Evolutionary conservation across 192 early-diverging fungal species (phyloP).

Genomic region (Coemansia sp.): DNA sequence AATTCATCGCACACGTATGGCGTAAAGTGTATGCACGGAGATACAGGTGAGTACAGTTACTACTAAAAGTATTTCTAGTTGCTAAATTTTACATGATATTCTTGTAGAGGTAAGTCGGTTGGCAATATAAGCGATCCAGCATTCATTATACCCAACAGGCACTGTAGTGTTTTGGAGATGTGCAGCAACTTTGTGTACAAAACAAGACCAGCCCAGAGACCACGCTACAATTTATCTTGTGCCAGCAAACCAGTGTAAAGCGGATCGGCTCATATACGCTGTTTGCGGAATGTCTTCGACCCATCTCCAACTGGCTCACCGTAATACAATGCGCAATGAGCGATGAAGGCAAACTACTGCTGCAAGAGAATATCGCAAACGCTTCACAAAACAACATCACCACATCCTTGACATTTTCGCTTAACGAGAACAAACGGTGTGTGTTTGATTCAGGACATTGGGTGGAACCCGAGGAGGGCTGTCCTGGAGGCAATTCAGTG

Average conservation of each 20-base stretch:
- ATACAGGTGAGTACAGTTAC: conserved; percentile 28
- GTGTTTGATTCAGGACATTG: conserved; percentile 42
- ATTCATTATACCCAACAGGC: too few relatives aligned
- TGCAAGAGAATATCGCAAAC: conserved; percentile 20
- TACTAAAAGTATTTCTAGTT: not conserved
- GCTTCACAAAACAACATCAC: conserved; percentile 11
- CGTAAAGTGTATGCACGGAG: conserved; percentile 34
- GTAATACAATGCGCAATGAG: conserved; percentile 24
- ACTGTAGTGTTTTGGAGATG: conserved; percentile 46
- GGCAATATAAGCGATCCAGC: not conserved
- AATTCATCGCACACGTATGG: conserved; percentile 27
- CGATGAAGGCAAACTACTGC: conserved; percentile 30
- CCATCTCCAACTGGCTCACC: conserved; percentile 14
- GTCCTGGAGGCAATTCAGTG: conserved; percentile 41
- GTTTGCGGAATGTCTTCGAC: conserved; percentile 33
- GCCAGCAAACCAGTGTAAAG: conserved; percentile 20
- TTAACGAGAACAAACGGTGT: conserved; percentile 37
- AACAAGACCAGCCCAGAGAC: conserved; percentile 28
- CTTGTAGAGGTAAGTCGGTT: conserved; percentile 12
- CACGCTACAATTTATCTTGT: conserved; percentile 43
- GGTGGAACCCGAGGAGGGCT: conserved; percentile 35
- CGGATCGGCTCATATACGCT: conserved; percentile 34
- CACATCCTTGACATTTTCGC: conserved; percentile 36
- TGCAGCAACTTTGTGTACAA: conserved; percentile 52
- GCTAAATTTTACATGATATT: conserved; percentile 1